These are phyloP conservation scores for Achaetomium macrosporum DNA, from an alignment of 2,329 filamentous ascomycete species.

Conservation along the genomic window DNA sequence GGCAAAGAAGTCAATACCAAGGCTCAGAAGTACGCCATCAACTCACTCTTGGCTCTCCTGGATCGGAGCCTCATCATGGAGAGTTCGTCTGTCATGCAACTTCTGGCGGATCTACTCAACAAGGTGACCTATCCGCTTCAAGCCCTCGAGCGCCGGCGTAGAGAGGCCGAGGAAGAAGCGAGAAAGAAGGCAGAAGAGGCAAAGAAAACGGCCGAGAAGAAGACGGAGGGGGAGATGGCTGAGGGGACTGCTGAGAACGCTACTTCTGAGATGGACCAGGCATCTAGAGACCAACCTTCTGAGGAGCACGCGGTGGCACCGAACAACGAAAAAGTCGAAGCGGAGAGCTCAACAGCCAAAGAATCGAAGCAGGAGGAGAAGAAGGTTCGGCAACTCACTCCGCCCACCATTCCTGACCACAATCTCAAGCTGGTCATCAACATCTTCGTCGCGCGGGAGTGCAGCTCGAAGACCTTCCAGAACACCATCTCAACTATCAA, in stretches of 20 bases:
- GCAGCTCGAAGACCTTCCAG: conserved; percentile 95
- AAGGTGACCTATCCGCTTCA: conserved; percentile 83
- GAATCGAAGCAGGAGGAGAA: conserved; percentile 40
- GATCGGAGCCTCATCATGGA: conserved; percentile 96
- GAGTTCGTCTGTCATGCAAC: conserved; percentile 94
- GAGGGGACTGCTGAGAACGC: conserved; percentile 29
- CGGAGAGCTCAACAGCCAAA: conserved; percentile 33
- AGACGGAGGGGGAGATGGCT: conserved; percentile 35
- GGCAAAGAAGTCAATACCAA: conserved; percentile 83
- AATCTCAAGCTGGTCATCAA: conserved; percentile 94
- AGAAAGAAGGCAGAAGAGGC: conserved; percentile 35
- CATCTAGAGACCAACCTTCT: conserved; percentile 11
- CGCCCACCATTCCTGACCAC: conserved; percentile 78
- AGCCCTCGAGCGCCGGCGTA: conserved; percentile 74
- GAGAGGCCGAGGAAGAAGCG: conserved; percentile 57
- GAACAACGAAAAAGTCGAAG: conserved; percentile 27
- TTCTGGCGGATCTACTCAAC: conserved; percentile 79
- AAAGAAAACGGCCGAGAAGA: conserved; percentile 32
- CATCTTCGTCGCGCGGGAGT: conserved; percentile 92
- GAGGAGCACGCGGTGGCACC: conserved; percentile 25
- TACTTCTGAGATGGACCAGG: conserved; percentile 4
- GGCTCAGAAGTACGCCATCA: conserved; percentile 82
- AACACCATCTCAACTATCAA: conserved; percentile 98
- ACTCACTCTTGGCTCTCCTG: conserved; percentile 78
- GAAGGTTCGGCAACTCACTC: conserved; percentile 58